Percentiles rank a stretch among this genome's conserved stretches.
Conservation (phyloP, 2,329 filamentous ascomycete species). For the Cordyceps sp. region DNA sequence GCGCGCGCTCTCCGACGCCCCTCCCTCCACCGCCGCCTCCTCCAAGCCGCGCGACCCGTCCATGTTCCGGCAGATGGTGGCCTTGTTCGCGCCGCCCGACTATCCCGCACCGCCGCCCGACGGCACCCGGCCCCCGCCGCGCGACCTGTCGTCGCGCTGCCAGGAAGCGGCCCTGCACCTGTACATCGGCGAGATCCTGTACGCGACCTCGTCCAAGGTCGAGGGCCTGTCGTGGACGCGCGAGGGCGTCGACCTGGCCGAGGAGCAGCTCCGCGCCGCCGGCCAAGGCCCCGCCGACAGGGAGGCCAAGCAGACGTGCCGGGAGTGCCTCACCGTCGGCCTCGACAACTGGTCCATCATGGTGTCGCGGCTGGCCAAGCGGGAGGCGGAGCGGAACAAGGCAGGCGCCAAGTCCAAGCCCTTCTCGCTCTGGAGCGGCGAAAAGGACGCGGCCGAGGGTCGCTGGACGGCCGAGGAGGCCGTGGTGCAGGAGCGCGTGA, state of each 20-base stretch:
- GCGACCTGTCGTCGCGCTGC: slow-evolving; percentile 50
- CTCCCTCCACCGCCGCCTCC: slow-evolving; percentile 9
- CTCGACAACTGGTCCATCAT: slow-evolving; percentile 73
- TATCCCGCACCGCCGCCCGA: slow-evolving; percentile 58
- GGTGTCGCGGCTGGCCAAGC: slow-evolving; percentile 46
- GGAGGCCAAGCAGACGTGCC: slow-evolving; percentile 39
- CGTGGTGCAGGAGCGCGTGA: slow-evolving; percentile 34
- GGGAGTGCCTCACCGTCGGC: slow-evolving; percentile 60
- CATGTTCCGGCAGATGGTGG: slow-evolving; percentile 7
- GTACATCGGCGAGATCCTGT: slow-evolving; percentile 90
- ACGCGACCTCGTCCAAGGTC: slow-evolving; percentile 41
- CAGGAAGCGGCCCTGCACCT: slow-evolving; percentile 75
- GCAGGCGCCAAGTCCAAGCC: slow-evolving; percentile 14
- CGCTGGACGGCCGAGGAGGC: slow-evolving; percentile 38
- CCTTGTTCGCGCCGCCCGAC: slow-evolving; percentile 26
- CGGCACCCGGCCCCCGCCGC: slow-evolving; percentile 50
- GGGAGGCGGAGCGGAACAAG: slow-evolving; percentile 24
- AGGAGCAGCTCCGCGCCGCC: slow-evolving; percentile 42
- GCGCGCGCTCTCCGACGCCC: slow-evolving; percentile 33
- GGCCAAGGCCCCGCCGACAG: slow-evolving; percentile 10
- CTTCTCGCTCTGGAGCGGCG: slow-evolving; percentile 20
- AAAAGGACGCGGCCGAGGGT: slow-evolving; percentile 13
- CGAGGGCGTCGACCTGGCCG: slow-evolving; percentile 69
- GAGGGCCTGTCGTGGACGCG: slow-evolving; percentile 79
- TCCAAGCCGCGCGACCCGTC: slow-evolving; percentile 3